phyloP scores from a whole-genome alignment of 768 basidiomycete genomes.

The Serendipita sp. region DNA sequence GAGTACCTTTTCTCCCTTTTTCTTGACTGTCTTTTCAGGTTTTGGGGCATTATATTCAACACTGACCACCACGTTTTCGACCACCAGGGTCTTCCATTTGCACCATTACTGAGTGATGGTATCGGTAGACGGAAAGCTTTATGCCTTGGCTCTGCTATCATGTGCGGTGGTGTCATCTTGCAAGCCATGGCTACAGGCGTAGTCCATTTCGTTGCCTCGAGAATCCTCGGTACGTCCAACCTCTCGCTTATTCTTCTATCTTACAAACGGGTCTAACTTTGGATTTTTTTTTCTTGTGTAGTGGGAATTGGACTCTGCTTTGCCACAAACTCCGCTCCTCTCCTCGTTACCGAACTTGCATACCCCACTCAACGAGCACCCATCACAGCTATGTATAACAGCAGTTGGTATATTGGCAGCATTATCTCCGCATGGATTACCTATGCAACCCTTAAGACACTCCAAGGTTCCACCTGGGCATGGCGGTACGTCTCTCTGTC shows the following conservation, averaged over 20 bases:
- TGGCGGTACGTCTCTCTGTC: conserved; percentile 13
- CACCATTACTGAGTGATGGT: conserved; percentile 42
- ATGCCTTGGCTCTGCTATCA: conserved; percentile 43
- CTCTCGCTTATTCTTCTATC: neutral
- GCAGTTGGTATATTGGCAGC: conserved; percentile 60
- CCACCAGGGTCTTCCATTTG: conserved; percentile 39
- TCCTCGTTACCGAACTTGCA: conserved; percentile 47
- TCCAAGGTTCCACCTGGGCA: conserved; percentile 17
- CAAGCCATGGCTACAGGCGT: conserved; percentile 35
- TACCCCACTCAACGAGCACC: conserved; percentile 49
- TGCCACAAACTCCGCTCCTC: conserved; percentile 43
- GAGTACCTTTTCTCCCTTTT: neutral
- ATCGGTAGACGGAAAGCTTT: conserved; percentile 45
- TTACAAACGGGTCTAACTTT: too few species aligned
- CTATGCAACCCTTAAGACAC: conserved; percentile 25
- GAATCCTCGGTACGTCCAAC: conserved; percentile 25
- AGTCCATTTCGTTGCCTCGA: conserved; percentile 38
- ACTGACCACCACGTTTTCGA: neutral
- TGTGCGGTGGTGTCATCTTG: conserved; percentile 45
- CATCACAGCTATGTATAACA: conserved; percentile 31
- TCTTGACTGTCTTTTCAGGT: neutral
- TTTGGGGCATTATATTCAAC: too few species aligned
- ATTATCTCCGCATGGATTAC: conserved; percentile 40
- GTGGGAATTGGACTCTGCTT: conserved; percentile 51
- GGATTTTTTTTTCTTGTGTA: conserved; percentile 13